Evolutionary conservation across 306 rosid genomes (phyloP).

Genomic region (Cucurbita argyrosperma): DNA sequence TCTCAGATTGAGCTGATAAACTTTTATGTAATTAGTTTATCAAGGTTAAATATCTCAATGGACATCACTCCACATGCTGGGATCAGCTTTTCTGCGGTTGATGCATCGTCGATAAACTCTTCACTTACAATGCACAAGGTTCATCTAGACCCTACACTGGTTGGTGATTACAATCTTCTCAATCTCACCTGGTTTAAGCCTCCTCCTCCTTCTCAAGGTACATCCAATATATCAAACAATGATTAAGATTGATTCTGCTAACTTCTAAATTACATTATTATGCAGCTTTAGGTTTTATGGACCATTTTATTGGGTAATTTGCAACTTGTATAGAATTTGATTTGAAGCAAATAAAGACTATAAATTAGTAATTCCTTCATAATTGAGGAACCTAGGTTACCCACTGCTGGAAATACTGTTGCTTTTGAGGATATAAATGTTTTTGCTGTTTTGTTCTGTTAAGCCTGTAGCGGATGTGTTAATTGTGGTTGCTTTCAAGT

Average conservation of each 20-base stretch:
- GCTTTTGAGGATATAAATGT: not conserved
- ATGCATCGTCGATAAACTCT: constrained; percentile 56
- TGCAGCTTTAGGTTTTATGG: not conserved
- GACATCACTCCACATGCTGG: constrained; percentile 66
- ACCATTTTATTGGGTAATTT: not conserved
- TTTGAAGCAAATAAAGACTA: not conserved
- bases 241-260: not conserved
- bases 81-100: constrained; percentile 50
- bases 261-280: not conserved
- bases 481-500: constrained; percentile 3
- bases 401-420: not conserved
- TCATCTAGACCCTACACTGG: constrained; percentile 41
- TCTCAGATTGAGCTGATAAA: constrained; percentile 67
- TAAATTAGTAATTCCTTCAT: not conserved
- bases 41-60: constrained; percentile 74
- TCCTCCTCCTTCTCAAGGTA: constrained; percentile 71
- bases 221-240: constrained; percentile 1
- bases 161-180: constrained; percentile 71
- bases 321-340: not conserved
- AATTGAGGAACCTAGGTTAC: not conserved
- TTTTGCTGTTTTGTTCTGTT: not conserved
- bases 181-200: constrained; percentile 77
- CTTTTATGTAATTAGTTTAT: constrained; percentile 50
- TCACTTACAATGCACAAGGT: constrained; percentile 58
- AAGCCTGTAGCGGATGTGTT: not conserved